These are phyloP conservation scores for Tardiomyces digboiensis DNA, from an alignment of 1,139 yeast genomes.

Conservation along the genomic window DNA sequence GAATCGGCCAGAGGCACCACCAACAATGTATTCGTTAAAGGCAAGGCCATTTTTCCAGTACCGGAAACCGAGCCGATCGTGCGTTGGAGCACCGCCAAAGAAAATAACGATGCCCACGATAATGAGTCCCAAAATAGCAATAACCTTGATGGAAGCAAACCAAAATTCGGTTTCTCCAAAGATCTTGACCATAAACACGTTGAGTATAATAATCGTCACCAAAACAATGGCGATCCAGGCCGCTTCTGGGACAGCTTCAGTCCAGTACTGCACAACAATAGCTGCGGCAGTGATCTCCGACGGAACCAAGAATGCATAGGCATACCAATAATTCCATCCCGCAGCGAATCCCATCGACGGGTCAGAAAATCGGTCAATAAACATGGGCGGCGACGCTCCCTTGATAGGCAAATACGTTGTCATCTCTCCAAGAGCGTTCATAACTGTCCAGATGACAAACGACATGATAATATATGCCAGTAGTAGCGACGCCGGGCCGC, in stretches of 20 bases:
- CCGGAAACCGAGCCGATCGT: constrained; percentile 55
- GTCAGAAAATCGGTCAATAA: constrained; percentile 34
- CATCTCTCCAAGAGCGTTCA: constrained; percentile 81
- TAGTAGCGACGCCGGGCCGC: constrained; percentile 75
- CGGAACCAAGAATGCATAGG: constrained; percentile 72
- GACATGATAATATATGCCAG: constrained; percentile 63
- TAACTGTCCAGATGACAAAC: constrained; percentile 61
- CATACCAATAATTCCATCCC: constrained; percentile 71
- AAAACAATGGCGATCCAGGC: constrained; percentile 61
- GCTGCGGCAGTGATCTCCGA: constrained; percentile 72
- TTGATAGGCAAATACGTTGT: constrained; percentile 75
- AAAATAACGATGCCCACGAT: constrained; percentile 51
- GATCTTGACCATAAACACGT: constrained; percentile 64
- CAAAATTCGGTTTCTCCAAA: constrained; percentile 69
- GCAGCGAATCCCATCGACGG: constrained; percentile 54
- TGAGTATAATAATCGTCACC: constrained; percentile 43
- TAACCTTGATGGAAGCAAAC: constrained; percentile 49
- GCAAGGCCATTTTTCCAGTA: constrained; percentile 61
- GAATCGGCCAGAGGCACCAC: constrained; percentile 44
- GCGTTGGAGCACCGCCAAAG: constrained; percentile 58
- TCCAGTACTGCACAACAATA: constrained; percentile 59
- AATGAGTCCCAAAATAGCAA: constrained; percentile 56
- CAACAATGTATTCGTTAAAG: constrained; percentile 38
- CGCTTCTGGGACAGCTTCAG: constrained; percentile 27
- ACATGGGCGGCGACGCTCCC: constrained; percentile 64